Conservation (phyloP, 1,284 basidiomycete species). For the Apiotrichum siamense region DNA sequence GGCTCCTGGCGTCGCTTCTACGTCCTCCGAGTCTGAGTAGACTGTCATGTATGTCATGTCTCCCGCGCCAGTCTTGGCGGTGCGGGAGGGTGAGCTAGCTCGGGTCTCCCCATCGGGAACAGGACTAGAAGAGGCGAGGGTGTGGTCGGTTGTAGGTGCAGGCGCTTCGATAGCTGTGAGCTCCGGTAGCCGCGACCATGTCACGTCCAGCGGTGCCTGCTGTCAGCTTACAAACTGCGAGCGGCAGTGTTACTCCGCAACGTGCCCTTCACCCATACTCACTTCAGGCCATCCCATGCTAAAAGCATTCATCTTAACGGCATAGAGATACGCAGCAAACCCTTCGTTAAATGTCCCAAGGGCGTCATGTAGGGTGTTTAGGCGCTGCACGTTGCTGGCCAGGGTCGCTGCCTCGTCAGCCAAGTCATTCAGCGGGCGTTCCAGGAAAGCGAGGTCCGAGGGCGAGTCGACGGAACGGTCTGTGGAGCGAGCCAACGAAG, state of each 20-base stretch:
- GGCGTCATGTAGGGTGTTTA: constrained; percentile 66
- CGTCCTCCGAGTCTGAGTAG: constrained; percentile 17
- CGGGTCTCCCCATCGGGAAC: too few species aligned
- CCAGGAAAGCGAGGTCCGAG: constrained; percentile 77
- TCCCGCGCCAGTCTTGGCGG: constrained; percentile 4
- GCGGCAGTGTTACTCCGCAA: too few species aligned
- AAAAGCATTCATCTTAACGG: constrained; percentile 89
- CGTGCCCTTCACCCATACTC: not conserved
- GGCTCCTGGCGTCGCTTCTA: not conserved
- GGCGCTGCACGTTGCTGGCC: constrained; percentile 65
- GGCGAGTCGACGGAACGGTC: constrained; percentile 61
- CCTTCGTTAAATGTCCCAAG: constrained; percentile 84
- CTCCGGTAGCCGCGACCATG: constrained; percentile 53
- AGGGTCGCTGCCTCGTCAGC: constrained; percentile 78
- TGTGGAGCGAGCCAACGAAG: constrained; percentile 68
- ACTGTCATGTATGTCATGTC: constrained; percentile 44
- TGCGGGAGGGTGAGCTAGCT: not conserved
- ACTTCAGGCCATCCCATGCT: constrained; percentile 77
- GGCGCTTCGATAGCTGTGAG: not conserved
- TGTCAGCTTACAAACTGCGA: too few species aligned
- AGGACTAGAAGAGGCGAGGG: too few species aligned
- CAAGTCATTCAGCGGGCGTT: constrained; percentile 75
- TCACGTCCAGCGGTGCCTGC: not conserved
- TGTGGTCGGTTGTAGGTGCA: not conserved
- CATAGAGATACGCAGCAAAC: constrained; percentile 85